These are phyloP conservation scores for Pestalotiopsis sp. DNA, from an alignment of 2,329 filamentous ascomycete species.

Conservation along the genomic window DNA sequence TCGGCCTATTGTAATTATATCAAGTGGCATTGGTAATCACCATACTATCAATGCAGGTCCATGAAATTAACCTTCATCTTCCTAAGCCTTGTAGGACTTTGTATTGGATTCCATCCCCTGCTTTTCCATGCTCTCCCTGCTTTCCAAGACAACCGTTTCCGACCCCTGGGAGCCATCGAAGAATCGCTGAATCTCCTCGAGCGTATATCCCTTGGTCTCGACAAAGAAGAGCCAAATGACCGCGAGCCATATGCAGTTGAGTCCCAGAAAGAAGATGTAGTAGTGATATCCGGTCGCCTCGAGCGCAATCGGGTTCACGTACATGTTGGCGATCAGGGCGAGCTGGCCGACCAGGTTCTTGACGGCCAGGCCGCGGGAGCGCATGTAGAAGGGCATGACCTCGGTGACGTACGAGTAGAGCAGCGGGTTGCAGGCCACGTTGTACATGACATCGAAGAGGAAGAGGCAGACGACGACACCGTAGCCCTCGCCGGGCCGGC, in stretches of 20 bases:
- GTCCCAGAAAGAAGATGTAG: conserved; percentile 19
- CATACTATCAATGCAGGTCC: neutral
- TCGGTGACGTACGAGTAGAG: conserved; percentile 52
- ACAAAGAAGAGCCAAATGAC: conserved; percentile 19
- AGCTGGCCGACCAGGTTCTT: conserved; percentile 17
- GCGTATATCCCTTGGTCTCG: conserved; percentile 17
- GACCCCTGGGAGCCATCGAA: neutral
- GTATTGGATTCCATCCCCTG: neutral
- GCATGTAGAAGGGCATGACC: conserved; percentile 74
- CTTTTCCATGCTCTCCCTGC: neutral
- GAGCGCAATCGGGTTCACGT: conserved; percentile 17
- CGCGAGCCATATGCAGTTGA: conserved; percentile 16
- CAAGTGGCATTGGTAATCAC: neutral
- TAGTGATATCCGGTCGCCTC: conserved; percentile 15
- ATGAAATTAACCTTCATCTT: neutral
- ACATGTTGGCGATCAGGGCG: conserved; percentile 13
- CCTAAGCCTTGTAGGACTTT: neutral
- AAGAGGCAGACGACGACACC: conserved; percentile 9
- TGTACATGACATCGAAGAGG: conserved; percentile 12
- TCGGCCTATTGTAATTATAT: neutral
- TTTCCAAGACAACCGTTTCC: neutral
- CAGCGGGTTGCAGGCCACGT: conserved; percentile 11
- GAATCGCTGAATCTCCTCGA: conserved; percentile 16
- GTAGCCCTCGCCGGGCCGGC: conserved; percentile 6
- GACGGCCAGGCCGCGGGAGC: conserved; percentile 42